Evolutionary conservation across 1,284 basidiomycete species (phyloP).

Genomic region (Ustilago trichophora): DNA sequence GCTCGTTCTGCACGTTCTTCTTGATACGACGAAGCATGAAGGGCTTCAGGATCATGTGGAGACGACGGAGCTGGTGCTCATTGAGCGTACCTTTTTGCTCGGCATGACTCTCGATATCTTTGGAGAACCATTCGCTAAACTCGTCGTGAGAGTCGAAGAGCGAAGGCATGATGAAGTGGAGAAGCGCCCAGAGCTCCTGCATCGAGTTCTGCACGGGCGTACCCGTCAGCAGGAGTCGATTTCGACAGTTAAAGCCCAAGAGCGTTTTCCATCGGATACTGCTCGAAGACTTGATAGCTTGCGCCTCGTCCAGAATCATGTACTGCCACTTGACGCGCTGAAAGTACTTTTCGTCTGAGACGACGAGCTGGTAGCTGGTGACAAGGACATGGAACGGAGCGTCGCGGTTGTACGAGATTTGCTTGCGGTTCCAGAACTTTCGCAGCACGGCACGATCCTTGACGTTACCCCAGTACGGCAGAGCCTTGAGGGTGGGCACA

Average conservation of each 20-base stretch:
- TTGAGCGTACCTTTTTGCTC: constrained; percentile 85
- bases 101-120: constrained; percentile 92
- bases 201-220: constrained; percentile 99
- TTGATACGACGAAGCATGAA: constrained; percentile 99
- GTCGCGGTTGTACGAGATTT: constrained; percentile 92
- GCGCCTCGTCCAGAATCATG: constrained; percentile 98
- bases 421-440: constrained; percentile 98
- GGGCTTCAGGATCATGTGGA: constrained; percentile 99
- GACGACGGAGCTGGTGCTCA: constrained; percentile 90
- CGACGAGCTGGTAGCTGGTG: constrained; percentile 96
- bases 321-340: constrained; percentile 99
- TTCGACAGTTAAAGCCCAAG: constrained; percentile 95
- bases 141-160: constrained; percentile 99
- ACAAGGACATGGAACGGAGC: constrained; percentile 97
- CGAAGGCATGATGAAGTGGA: constrained; percentile 99
- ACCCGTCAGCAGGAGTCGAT: constrained; percentile 91
- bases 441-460: constrained; percentile 94
- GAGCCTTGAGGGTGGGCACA: constrained; percentile 88
- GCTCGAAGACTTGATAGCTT: constrained; percentile 99
- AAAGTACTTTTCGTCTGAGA: constrained; percentile 98
- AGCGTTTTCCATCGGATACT: constrained; percentile 98
- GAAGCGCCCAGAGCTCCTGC: constrained; percentile 99
- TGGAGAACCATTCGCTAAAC: constrained; percentile 99
- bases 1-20: constrained; percentile 97
- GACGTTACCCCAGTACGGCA: constrained; percentile 98